Conservation (phyloP, 768 basidiomycete species). For the Podaxis sp. region DNA sequence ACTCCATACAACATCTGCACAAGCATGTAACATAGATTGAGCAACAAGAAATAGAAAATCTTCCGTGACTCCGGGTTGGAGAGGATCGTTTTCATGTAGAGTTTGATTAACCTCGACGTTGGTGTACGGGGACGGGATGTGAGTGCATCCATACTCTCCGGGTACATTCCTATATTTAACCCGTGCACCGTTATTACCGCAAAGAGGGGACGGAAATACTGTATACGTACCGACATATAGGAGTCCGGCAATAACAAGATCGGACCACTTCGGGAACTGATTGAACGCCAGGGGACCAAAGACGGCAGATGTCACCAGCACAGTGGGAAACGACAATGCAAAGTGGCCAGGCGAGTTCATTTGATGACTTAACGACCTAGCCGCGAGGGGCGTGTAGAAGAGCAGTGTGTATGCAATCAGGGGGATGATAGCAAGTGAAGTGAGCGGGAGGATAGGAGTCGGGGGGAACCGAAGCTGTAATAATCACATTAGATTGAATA, state of each 20-base stretch:
- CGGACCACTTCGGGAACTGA: constrained; percentile 57
- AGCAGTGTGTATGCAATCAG: constrained; percentile 61
- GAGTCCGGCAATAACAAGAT: constrained; percentile 54
- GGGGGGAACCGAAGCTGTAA: constrained; percentile 49
- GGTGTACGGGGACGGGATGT: constrained; percentile 48
- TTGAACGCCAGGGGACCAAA: constrained; percentile 66
- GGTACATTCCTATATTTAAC: constrained; percentile 47
- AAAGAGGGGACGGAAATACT: background rate
- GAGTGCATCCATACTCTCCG: constrained; percentile 43
- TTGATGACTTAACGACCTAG: constrained; percentile 44
- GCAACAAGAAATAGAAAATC: constrained; percentile 94
- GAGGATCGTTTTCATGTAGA: constrained; percentile 88
- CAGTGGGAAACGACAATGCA: constrained; percentile 55
- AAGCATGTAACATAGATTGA: constrained; percentile 95
- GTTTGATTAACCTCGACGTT: constrained; percentile 52
- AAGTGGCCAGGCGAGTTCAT: constrained; percentile 58
- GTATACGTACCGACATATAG: constrained; percentile 59
- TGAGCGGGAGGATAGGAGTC: constrained; percentile 53
- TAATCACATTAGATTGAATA: constrained; percentile 15
- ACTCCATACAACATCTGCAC: constrained; percentile 97
- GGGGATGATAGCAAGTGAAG: constrained; percentile 59
- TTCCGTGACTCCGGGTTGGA: constrained; percentile 90
- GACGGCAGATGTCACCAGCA: constrained; percentile 46
- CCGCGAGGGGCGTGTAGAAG: constrained; percentile 56
- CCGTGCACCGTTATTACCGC: background rate